phyloP scores from a whole-genome alignment of 108 stramenopile species.

The Pseudonitzschia delicatissima region DNA sequence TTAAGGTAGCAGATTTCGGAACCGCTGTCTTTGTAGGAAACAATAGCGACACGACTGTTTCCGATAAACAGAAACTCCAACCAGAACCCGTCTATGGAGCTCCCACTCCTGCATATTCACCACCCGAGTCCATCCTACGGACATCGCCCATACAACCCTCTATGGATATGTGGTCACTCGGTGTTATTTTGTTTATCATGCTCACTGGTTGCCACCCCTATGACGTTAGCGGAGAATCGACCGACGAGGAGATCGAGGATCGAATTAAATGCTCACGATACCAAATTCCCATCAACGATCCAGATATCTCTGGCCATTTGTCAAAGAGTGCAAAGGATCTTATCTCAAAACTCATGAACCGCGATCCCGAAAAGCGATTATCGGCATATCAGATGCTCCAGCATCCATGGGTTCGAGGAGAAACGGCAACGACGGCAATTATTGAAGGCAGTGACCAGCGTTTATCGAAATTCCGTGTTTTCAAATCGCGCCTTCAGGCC shows the following conservation, averaged over 20 bases:
- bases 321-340: conserved; percentile 65
- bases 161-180: conserved; percentile 82
- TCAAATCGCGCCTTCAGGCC: conserved; percentile 65
- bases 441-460: conserved; percentile 71
- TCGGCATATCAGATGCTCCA: conserved; percentile 82
- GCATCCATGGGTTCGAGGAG: conserved; percentile 88
- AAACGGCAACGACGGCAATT: conserved; percentile 64
- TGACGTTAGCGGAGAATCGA: conserved; percentile 70
- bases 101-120: conserved; percentile 76
- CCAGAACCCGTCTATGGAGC: conserved; percentile 17
- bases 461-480: conserved; percentile 57
- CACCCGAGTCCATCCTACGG: conserved; percentile 54
- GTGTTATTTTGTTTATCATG: conserved; percentile 91
- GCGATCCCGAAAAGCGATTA: conserved; percentile 59
- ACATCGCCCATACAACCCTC: conserved; percentile 27
- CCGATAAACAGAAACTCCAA: conserved; percentile 5
- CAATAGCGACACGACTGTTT: conserved; percentile 1
- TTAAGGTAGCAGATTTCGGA: conserved; percentile 87
- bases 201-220: conserved; percentile 89
- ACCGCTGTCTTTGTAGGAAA: conserved; percentile 44
- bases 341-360: conserved; percentile 66
- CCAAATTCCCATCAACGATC: conserved; percentile 34
- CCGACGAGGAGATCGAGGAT: conserved; percentile 71
- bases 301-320: conserved; percentile 50
- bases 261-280: conserved; percentile 37